Evolutionary conservation across 2,329 filamentous ascomycete species (phyloP), one percentile per base, ranked within the genome.

Genomic region (Camptophora hylomeconis): DNA sequence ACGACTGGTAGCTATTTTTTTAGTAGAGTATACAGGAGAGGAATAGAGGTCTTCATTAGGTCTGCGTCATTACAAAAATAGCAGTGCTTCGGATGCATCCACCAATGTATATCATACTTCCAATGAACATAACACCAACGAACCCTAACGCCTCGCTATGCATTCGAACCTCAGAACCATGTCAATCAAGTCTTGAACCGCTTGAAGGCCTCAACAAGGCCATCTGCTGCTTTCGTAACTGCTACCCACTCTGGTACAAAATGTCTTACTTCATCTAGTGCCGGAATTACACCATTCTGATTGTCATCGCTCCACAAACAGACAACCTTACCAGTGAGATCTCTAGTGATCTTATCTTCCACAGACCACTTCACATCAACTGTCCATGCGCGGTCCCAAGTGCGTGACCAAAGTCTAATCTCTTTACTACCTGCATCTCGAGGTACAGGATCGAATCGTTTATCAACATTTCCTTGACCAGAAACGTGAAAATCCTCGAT

Each of bases 261-360:
- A 49, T 75, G 68, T 42, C 69, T 60, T 26, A 81, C 63, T 55
- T 95, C 86, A 43, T 89, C 79, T 28, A 87, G 68, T 1, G 86
- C 86, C 0, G 87, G 86, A 26, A 95, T 84, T 1, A 65, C 64
- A 3, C 72, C 76, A 2, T 57, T 53, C 19, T 60, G 57, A 46
- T 94, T 94, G 24, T 71, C 75, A 57, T 98, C 89, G 45, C 78
- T 83, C 84, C 86, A 95, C 17, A 80, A 61, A 54, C 89, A 95
- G 10, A 76, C 65, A 1, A 86, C 72, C 18, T 60, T 66, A 1
- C 84, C 80, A 39, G 63, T 65, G 18, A 83, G 45, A 24, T 31
- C 23, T n/a, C n/a, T n/a, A n/a, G n/a, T n/a, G 21, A 51, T 47
- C 6, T 35, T 45, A n/a, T 39, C 45, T 20, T 37, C 38, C 27